Conservation (phyloP, 2,329 filamentous ascomycete genomes). For the Claviceps citrina region DNA sequence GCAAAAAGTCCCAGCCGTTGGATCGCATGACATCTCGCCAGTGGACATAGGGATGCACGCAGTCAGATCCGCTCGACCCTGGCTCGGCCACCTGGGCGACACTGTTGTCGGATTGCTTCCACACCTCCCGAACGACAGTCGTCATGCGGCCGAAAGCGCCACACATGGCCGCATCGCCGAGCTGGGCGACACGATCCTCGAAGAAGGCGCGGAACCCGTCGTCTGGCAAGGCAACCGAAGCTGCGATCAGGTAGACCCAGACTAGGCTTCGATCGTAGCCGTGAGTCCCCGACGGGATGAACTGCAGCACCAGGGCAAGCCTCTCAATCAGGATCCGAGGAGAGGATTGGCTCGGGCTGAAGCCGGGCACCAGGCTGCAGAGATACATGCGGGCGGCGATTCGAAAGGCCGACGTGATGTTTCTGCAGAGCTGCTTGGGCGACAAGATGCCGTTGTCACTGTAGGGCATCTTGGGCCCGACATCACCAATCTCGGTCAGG, state of each 20-base stretch:
- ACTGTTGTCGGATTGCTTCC: constrained; percentile 59
- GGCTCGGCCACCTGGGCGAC: constrained; percentile 22
- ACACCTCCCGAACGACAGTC: constrained; percentile 66
- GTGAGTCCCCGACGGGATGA: constrained; percentile 63
- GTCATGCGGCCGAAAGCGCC: constrained; percentile 78
- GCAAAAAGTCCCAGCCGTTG: constrained; percentile 82
- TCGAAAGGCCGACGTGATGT: constrained; percentile 83
- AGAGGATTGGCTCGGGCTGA: constrained; percentile 57
- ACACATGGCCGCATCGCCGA: constrained; percentile 63
- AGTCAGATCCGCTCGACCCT: constrained; percentile 21
- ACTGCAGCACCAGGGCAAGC: constrained; percentile 60
- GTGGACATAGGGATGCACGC: constrained; percentile 54
- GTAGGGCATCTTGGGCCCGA: constrained; percentile 43
- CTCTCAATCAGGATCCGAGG: constrained; percentile 65
- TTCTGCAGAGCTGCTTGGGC: constrained; percentile 69
- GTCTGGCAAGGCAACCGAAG: constrained; percentile 55
- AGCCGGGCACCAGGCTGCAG: constrained; percentile 86
- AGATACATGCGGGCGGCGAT: constrained; percentile 88
- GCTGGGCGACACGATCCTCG: constrained; percentile 53
- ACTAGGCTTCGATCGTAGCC: constrained; percentile 84
- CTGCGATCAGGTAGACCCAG: constrained; percentile 85
- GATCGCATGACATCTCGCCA: constrained; percentile 89
- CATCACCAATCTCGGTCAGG: constrained; percentile 54
- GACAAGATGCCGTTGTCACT: constrained; percentile 59
- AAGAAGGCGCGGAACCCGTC: constrained; percentile 69